Evolutionary conservation across 1,284 basidiomycete genomes (phyloP).

Genomic region (Fomitopsis palustris): DNA sequence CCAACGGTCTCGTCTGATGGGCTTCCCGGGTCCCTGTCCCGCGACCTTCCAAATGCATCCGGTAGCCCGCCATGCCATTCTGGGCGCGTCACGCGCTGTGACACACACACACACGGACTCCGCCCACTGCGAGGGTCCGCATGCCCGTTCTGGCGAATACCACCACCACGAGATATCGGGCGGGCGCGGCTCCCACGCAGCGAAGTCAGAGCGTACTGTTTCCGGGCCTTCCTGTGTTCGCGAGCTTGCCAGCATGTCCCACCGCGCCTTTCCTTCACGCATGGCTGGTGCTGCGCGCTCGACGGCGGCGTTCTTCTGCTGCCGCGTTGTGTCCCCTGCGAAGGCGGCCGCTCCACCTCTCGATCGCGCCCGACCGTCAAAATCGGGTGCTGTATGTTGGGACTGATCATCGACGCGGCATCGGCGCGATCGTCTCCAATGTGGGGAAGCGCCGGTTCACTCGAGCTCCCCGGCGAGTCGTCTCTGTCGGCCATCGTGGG

Average conservation of each 20-base stretch:
- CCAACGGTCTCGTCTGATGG: not conserved
- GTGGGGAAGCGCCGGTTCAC: not conserved
- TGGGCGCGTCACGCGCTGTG: not conserved
- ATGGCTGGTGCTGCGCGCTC: not conserved
- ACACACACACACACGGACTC: not conserved
- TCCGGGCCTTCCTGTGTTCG: not conserved
- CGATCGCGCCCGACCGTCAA: not conserved
- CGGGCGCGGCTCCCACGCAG: not conserved
- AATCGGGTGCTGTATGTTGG: not conserved
- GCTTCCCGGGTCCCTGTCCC: not conserved
- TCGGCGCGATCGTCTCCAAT: not conserved
- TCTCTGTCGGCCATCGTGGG: too few species aligned
- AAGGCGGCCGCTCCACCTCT: not conserved
- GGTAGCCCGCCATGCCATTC: not conserved
- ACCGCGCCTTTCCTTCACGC: not conserved
- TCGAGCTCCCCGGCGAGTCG: not conserved
- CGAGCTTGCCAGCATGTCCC: not conserved
- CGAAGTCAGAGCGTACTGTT: not conserved
- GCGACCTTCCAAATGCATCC: not conserved
- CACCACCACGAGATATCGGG: not conserved
- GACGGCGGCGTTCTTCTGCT: not conserved
- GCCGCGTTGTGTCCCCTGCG: not conserved
- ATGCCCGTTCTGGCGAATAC: not conserved
- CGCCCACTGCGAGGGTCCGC: not conserved
- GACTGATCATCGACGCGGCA: not conserved